phyloP scores from a whole-genome alignment of 2,329 filamentous ascomycete species.

The Neonectria faginata region DNA sequence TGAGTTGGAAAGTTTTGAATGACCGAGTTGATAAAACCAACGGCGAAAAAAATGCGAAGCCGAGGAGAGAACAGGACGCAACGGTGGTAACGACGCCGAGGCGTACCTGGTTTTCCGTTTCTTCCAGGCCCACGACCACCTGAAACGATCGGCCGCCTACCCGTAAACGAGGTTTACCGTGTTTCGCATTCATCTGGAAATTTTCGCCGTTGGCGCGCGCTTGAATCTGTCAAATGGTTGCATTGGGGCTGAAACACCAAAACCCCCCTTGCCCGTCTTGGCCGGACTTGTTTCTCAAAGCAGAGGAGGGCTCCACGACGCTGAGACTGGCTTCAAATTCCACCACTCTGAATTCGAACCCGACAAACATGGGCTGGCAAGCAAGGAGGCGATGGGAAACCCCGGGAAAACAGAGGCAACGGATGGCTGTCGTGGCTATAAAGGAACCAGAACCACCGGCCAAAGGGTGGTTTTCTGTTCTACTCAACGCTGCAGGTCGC shows the following conservation, averaged over 20 bases:
- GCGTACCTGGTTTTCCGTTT: conserved; percentile 7
- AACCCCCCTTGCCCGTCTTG: conserved; percentile 20
- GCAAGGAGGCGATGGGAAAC: conserved; percentile 10
- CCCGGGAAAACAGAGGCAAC: background rate
- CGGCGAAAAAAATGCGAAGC: background rate
- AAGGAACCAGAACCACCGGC: conserved; percentile 5
- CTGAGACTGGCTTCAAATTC: conserved; percentile 39
- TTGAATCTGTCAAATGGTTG: conserved; percentile 18
- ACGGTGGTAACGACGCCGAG: background rate
- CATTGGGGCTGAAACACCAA: conserved; percentile 18
- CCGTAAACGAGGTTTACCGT: conserved; percentile 15
- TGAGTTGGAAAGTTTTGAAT: too few species aligned
- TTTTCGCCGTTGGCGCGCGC: conserved; percentile 32
- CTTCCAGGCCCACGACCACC: conserved; percentile 8
- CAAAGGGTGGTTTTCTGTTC: conserved; percentile 6
- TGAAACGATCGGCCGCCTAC: conserved; percentile 26
- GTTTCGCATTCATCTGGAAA: conserved; percentile 16
- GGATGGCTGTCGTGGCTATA: conserved; percentile 27
- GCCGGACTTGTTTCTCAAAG: conserved; percentile 34
- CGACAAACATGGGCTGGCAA: conserved; percentile 15
- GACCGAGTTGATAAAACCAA: background rate
- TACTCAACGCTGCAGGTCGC: conserved; percentile 34
- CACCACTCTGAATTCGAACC: conserved; percentile 39
- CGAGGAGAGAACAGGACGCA: background rate
- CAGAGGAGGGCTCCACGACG: conserved; percentile 31